Percentiles rank a stretch among this genome's conserved stretches.
Conservation (phyloP, 192 early-diverging fungal genomes). For the Backusella tarrabulga region DNA sequence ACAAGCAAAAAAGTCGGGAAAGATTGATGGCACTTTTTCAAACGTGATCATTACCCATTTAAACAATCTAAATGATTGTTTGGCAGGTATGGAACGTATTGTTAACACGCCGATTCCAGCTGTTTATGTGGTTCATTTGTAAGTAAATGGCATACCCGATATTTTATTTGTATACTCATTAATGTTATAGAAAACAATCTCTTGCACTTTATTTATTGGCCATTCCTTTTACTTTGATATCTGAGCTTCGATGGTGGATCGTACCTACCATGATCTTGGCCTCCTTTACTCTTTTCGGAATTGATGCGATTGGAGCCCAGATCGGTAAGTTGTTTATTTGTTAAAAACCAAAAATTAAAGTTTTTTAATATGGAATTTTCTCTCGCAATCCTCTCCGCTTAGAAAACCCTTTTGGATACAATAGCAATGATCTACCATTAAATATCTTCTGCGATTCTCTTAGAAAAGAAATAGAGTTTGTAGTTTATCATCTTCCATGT, state of each 20-base stretch:
- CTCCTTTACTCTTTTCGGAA: constrained; percentile 72
- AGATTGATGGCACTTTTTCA: constrained; percentile 52
- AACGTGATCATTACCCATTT: constrained; percentile 49
- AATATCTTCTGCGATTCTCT: constrained; percentile 57
- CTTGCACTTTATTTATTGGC: constrained; percentile 62
- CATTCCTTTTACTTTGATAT: constrained; percentile 74
- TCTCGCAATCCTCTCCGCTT: not conserved
- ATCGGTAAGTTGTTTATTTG: constrained; percentile 52
- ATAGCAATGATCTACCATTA: constrained; percentile 54
- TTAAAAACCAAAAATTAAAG: not conserved
- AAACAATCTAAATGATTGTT: constrained; percentile 55
- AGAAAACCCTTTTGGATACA: constrained; percentile 46
- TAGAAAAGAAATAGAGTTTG: constrained; percentile 58
- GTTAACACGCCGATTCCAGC: constrained; percentile 72
- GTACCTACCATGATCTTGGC: constrained; percentile 28
- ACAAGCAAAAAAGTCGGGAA: constrained; percentile 40
- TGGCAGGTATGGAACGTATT: constrained; percentile 68
- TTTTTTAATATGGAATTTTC: not conserved
- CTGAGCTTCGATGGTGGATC: constrained; percentile 54
- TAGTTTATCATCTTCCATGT: constrained; percentile 40
- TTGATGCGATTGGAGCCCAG: constrained; percentile 76
- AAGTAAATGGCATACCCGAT: constrained; percentile 13
- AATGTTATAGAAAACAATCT: constrained; percentile 56
- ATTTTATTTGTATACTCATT: not conserved
- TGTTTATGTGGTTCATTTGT: constrained; percentile 75